Evolutionary conservation across 192 early-diverging fungal species (phyloP).

Genomic region (Coemansia brasiliensis): DNA sequence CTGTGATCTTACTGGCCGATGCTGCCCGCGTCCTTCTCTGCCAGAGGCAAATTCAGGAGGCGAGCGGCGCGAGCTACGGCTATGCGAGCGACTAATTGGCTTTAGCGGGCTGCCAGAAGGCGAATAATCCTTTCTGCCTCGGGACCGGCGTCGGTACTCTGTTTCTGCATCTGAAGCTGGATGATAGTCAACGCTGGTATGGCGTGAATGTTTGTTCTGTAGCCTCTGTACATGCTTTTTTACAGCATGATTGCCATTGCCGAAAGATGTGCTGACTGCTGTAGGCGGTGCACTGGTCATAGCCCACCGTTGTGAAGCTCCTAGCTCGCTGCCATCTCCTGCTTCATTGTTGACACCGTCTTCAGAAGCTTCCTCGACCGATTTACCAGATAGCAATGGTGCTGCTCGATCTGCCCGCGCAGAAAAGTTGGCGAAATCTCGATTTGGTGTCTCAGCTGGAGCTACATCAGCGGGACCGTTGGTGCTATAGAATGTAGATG

Average conservation of each 20-base stretch:
- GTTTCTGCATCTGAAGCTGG: conserved; percentile 20
- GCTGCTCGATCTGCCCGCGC: conserved; percentile 5
- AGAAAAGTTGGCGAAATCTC: too few species aligned
- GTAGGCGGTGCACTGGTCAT: conserved; percentile 17
- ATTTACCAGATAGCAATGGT: conserved; percentile 3
- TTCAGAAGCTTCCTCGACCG: not conserved
- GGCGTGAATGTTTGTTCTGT: not conserved
- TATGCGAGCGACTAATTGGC: conserved; percentile 23
- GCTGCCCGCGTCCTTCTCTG: conserved; percentile 2
- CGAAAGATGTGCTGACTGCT: conserved; percentile 1
- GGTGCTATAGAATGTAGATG: conserved; percentile 1
- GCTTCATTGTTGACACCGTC: not conserved
- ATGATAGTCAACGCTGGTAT: conserved; percentile 3
- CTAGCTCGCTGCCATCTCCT: not conserved
- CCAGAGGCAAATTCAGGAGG: not conserved
- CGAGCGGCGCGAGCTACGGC: conserved; percentile 7
- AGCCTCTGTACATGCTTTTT: not conserved
- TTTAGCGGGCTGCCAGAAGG: conserved; percentile 4
- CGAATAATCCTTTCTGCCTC: not conserved
- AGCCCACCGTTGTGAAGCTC: not conserved
- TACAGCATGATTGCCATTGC: not conserved
- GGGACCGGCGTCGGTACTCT: conserved; percentile 11
- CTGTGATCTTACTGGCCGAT: conserved; percentile 28
- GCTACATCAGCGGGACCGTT: not conserved
- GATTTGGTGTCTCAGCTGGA: not conserved